These are phyloP conservation scores for Rhodotorula graminis DNA, from an alignment of 768 basidiomycete genomes.

Conservation along the genomic window DNA sequence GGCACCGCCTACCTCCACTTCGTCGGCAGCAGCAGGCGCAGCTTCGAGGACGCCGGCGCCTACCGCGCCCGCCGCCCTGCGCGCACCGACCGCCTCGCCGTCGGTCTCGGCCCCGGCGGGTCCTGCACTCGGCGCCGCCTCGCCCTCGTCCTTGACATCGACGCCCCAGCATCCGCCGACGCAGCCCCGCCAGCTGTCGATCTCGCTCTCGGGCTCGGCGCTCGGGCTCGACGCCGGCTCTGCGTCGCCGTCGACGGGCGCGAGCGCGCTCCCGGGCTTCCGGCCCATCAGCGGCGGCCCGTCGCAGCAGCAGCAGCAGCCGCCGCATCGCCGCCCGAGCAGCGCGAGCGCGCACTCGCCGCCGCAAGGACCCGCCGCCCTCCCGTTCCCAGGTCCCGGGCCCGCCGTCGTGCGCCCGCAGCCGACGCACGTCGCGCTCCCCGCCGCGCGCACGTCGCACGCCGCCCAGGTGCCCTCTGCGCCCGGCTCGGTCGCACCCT, in stretches of 20 bases:
- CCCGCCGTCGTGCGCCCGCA: too few species aligned
- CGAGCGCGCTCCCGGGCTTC: neutral
- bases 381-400: too few species aligned
- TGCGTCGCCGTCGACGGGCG: neutral
- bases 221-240: neutral
- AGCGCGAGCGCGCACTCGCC: neutral
- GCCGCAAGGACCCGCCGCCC: neutral
- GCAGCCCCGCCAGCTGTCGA: neutral
- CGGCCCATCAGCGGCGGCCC: neutral
- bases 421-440: neutral
- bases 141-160: too few species aligned
- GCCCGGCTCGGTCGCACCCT: too few species aligned
- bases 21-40: too few species aligned
- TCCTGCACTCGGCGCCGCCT: too few species aligned
- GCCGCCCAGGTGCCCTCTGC: too few species aligned
- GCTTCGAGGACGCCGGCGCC: too few species aligned
- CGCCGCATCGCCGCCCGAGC: too few species aligned
- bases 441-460: neutral
- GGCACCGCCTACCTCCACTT: too few species aligned
- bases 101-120: neutral
- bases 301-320: too few species aligned
- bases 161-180: too few species aligned
- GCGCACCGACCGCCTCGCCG: neutral
- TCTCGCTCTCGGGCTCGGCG: neutral
- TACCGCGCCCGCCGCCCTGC: neutral